Evolutionary conservation across 2,329 filamentous ascomycete species (phyloP).

Genomic region (Leptographium lundbergii): DNA sequence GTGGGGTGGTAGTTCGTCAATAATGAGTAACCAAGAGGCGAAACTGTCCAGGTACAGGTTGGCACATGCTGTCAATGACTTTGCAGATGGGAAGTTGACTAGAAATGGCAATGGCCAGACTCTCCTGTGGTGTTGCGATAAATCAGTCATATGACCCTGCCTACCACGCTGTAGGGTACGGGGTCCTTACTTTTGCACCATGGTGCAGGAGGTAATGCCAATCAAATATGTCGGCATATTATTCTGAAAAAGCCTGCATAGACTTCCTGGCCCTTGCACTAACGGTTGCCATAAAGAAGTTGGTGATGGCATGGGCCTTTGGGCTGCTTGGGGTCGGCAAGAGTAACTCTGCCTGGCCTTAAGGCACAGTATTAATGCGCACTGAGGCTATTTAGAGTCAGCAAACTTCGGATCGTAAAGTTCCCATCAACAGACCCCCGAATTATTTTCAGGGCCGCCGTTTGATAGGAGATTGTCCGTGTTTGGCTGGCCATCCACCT

Average conservation of each 20-base stretch:
- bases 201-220: no score
- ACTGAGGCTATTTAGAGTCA: neutral
- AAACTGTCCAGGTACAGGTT: neutral
- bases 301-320: neutral
- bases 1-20: neutral
- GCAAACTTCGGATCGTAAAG: neutral
- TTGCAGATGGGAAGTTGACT: neutral
- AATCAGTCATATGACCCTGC: no score
- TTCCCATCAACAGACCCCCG: neutral
- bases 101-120: neutral
- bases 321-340: neutral
- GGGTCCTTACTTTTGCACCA: no score
- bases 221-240: neutral
- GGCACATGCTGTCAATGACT: neutral
- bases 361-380: neutral
- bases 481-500: neutral
- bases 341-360: neutral
- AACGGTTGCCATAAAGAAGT: neutral
- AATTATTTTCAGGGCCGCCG: neutral
- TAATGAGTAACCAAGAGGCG: neutral
- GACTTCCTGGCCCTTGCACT: neutral
- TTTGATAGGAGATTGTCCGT: neutral
- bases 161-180: no score
- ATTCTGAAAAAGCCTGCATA: neutral
- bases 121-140: neutral